Evolutionary conservation across 169 alveolate species (phyloP).

Genomic region (Plasmodium sp.): DNA sequence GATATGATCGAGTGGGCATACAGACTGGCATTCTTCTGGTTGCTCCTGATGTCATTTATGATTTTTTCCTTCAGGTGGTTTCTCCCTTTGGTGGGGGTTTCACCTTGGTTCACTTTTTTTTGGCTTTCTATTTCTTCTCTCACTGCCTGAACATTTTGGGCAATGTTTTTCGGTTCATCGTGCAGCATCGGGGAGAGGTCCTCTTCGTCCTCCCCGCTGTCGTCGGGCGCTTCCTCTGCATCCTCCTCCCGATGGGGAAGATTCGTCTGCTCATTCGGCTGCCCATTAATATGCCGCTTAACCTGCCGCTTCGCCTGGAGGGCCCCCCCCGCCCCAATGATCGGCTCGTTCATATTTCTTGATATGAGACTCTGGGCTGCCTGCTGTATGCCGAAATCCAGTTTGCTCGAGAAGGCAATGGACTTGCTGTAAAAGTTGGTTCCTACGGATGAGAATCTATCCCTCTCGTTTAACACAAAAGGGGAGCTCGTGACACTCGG

Average conservation of each 20-base stretch:
- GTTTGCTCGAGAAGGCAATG: slow-evolving; percentile 41
- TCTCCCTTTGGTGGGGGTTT: neutral
- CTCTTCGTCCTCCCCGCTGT: neutral
- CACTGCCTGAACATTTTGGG: slow-evolving; percentile 18
- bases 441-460: slow-evolving; percentile 20
- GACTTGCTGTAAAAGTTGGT: slow-evolving; percentile 52
- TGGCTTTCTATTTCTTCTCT: slow-evolving; percentile 35
- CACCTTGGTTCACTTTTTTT: neutral
- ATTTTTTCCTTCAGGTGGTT: slow-evolving; percentile 18
- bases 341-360: slow-evolving; percentile 22
- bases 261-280: neutral
- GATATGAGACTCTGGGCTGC: slow-evolving; percentile 57
- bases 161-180: neutral
- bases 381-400: slow-evolving; percentile 49
- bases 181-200: neutral
- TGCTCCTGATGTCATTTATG: slow-evolving; percentile 56
- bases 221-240: neutral
- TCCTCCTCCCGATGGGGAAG: neutral
- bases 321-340: slow-evolving; percentile 6
- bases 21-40: slow-evolving; percentile 21
- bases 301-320: neutral
- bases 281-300: neutral
- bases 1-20: slow-evolving; percentile 60
- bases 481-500: slow-evolving; percentile 50
- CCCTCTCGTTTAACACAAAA: slow-evolving; percentile 37